Conservation (phyloP, 1,139 yeast genomes). For the Candida albicans region DNA sequence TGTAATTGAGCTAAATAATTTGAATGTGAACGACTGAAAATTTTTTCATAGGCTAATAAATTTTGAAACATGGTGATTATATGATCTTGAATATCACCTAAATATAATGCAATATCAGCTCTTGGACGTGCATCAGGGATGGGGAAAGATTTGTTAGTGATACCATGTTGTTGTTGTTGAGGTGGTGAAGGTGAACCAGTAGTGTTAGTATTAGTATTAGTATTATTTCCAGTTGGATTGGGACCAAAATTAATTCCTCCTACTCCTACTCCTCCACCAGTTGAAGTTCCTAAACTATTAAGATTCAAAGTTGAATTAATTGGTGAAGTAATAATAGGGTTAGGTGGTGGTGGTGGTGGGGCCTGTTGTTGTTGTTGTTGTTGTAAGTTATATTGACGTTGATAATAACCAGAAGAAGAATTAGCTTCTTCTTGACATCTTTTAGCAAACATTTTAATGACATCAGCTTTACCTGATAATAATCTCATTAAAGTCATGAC, state of each 20-base stretch:
- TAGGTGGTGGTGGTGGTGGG: slow-evolving; percentile 4
- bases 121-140: slow-evolving; percentile 57
- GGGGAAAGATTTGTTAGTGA: slow-evolving; percentile 14
- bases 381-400: slow-evolving; percentile 6
- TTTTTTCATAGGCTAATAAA: slow-evolving; percentile 85
- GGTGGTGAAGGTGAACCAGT: slow-evolving; percentile 1
- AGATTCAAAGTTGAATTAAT: slow-evolving; percentile 1
- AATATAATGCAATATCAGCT: slow-evolving; percentile 79
- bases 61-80: slow-evolving; percentile 94
- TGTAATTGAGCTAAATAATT: slow-evolving; percentile 92
- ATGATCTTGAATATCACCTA: slow-evolving; percentile 98
- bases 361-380: slow-evolving; percentile 23
- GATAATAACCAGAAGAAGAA: slow-evolving; percentile 9
- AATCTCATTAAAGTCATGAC: slow-evolving; percentile 87
- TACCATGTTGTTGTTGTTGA: slow-evolving; percentile 7
- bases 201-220: neutral
- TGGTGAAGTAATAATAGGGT: slow-evolving; percentile 4
- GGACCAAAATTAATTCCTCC: slow-evolving; percentile 2
- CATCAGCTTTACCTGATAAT: slow-evolving; percentile 94
- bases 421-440: slow-evolving; percentile 72
- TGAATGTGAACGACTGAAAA: slow-evolving; percentile 86
- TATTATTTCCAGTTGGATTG: slow-evolving; percentile 1
- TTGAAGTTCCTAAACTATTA: neutral
- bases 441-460: slow-evolving; percentile 94
- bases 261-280: slow-evolving; percentile 1